These are phyloP conservation scores for Filobasidium floriforme DNA, from an alignment of 768 basidiomycete genomes.

Conservation along the genomic window DNA sequence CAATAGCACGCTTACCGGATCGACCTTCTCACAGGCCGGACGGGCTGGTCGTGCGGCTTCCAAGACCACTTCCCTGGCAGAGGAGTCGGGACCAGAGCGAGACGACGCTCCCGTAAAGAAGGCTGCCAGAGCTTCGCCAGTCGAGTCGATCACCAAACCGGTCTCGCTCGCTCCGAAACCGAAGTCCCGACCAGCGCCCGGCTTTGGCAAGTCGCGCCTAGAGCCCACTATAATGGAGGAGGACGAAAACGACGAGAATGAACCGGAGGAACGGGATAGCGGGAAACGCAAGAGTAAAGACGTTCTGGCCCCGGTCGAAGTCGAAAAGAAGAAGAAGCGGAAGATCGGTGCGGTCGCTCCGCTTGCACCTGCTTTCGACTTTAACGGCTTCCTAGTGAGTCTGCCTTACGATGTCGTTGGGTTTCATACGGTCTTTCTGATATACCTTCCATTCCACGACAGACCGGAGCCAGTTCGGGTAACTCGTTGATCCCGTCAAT, in stretches of 20 bases:
- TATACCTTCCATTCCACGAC: too few relatives aligned
- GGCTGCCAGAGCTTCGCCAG: neutral
- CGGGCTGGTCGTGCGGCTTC: neutral
- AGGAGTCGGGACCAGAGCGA: neutral
- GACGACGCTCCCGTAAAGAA: neutral
- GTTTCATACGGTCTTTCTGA: too few relatives aligned
- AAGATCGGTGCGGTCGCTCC: neutral
- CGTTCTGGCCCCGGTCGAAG: neutral
- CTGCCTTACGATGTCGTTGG: neutral
- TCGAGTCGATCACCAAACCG: neutral
- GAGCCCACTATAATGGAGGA: conserved; percentile 6
- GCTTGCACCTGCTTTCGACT: conserved; percentile 3
- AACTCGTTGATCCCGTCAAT: conserved; percentile 3
- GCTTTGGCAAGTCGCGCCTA: neutral
- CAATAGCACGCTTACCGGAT: neutral
- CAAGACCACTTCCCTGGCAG: neutral
- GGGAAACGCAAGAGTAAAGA: conserved; percentile 4
- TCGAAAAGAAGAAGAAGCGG: conserved; percentile 9
- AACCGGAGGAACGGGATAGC: neutral
- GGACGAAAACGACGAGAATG: conserved; percentile 4
- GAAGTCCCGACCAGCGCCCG: neutral
- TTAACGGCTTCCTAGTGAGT: conserved; percentile 5
- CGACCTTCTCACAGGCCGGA: neutral
- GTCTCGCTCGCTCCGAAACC: neutral
- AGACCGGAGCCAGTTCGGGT: neutral